A percentile compares a stretch with the other conserved stretches of the same genome.
Conservation (phyloP, 805 yeast genomes). For the Teunomyces cretensis region DNA sequence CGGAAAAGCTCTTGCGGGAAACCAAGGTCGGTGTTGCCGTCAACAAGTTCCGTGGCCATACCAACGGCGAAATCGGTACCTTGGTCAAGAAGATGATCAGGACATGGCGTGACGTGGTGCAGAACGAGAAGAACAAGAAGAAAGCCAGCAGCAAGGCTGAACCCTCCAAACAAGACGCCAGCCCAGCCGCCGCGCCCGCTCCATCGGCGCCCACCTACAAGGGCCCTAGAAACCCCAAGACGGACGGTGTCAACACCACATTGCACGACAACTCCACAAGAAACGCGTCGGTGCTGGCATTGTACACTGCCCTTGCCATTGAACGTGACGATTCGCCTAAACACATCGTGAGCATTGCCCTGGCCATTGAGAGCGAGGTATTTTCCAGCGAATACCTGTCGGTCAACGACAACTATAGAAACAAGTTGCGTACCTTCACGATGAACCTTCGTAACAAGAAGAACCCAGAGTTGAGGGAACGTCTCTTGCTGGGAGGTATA, state of each 20-base stretch:
- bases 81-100: constrained; percentile 81
- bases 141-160: constrained; percentile 14
- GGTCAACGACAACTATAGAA: constrained; percentile 64
- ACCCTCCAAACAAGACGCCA: constrained; percentile 1
- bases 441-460: constrained; percentile 86
- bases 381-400: constrained; percentile 58
- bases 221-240: constrained; percentile 71
- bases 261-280: constrained; percentile 76
- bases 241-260: constrained; percentile 74
- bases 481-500: constrained; percentile 67
- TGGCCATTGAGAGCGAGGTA: constrained; percentile 72
- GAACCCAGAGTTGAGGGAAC: constrained; percentile 78
- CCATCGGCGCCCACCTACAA: constrained; percentile 27
- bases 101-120: constrained; percentile 88
- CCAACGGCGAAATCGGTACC: constrained; percentile 63
- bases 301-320: constrained; percentile 85
- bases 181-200: constrained; percentile 3
- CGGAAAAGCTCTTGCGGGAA: constrained; percentile 82
- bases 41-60: constrained; percentile 74
- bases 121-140: constrained; percentile 54
- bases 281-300: constrained; percentile 78
- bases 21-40: constrained; percentile 98
- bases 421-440: constrained; percentile 80
- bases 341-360: constrained; percentile 60
- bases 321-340: constrained; percentile 64